Evolutionary conservation across 2,329 filamentous ascomycete genomes (phyloP).

Genomic region (Trichoderma afroharzianum): DNA sequence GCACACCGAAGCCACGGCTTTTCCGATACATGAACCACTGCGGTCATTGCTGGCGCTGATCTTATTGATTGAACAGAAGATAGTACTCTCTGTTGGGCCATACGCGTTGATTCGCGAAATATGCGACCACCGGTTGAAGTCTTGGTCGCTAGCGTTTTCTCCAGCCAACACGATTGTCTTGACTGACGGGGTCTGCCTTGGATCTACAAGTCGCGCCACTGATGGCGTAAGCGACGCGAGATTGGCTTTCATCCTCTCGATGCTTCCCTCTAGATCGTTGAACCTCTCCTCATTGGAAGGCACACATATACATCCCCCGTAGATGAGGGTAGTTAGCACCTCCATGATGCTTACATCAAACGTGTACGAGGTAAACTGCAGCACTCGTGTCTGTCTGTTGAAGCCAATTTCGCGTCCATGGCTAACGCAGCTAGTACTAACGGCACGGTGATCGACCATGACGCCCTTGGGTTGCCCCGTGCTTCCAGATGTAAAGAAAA

Average conservation of each 20-base stretch:
- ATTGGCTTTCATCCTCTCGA: neutral
- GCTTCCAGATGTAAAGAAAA: conserved; percentile 55
- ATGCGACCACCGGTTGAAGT: neutral
- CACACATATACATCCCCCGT: neutral
- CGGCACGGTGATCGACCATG: conserved; percentile 39
- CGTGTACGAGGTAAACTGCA: too few species aligned
- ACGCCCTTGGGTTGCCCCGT: conserved; percentile 54
- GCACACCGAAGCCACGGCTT: neutral
- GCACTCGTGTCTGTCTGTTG: neutral
- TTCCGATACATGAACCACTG: conserved; percentile 9
- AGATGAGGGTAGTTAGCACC: too few species aligned
- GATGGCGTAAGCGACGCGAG: neutral
- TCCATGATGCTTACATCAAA: too few species aligned
- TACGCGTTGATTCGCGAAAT: neutral
- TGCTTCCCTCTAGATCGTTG: conserved; percentile 2
- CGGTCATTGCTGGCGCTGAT: neutral
- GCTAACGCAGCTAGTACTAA: conserved; percentile 34
- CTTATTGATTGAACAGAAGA: too few species aligned
- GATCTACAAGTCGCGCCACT: neutral
- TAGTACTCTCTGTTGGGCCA: neutral
- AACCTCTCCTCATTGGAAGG: conserved; percentile 48
- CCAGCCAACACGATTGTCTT: neutral
- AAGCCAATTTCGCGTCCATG: conserved; percentile 31
- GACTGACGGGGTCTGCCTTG: neutral
- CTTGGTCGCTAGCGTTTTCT: neutral